Evolutionary conservation across 495 filamentous ascomycete genomes (phyloP).

Genomic region (Thermothielavioides terrestris): DNA sequence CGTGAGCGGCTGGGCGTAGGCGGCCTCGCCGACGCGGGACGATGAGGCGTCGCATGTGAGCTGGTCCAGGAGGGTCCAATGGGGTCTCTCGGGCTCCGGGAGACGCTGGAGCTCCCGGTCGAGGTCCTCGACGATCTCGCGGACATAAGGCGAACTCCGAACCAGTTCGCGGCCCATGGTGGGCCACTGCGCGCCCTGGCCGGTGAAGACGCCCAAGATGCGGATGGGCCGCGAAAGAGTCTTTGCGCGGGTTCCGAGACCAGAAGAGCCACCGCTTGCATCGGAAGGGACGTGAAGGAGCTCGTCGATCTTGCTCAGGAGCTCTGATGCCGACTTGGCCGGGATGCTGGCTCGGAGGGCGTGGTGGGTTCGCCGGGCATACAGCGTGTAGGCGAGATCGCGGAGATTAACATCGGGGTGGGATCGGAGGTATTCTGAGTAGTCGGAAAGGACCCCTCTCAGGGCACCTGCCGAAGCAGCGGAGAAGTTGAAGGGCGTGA

Average conservation of each 20-base stretch:
- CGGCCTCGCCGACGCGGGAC: not conserved
- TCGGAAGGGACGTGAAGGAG: too few relatives aligned
- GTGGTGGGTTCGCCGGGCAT: not conserved
- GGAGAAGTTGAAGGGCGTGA: not conserved
- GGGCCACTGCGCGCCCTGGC: constrained; percentile 31
- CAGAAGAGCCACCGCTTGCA: too few relatives aligned
- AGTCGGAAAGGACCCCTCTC: not conserved
- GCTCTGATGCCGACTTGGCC: too few relatives aligned
- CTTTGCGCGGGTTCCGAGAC: too few relatives aligned
- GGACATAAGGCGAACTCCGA: not conserved
- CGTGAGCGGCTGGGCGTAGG: constrained; percentile 34
- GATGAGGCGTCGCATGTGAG: not conserved
- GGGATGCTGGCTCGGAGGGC: too few relatives aligned
- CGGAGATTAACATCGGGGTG: not conserved
- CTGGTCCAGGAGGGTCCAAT: not conserved
- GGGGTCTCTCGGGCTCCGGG: not conserved
- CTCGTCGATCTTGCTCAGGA: too few relatives aligned
- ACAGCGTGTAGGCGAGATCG: not conserved
- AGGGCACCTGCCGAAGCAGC: not conserved
- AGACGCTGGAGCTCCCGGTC: not conserved
- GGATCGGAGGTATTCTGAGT: not conserved
- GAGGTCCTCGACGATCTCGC: not conserved
- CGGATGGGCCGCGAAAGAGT: constrained; percentile 12
- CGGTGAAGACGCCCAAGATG: constrained; percentile 22
- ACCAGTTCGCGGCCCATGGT: constrained; percentile 34